phyloP scores from a whole-genome alignment of 2,329 filamentous ascomycete species.

The Trichoderma sp. region DNA sequence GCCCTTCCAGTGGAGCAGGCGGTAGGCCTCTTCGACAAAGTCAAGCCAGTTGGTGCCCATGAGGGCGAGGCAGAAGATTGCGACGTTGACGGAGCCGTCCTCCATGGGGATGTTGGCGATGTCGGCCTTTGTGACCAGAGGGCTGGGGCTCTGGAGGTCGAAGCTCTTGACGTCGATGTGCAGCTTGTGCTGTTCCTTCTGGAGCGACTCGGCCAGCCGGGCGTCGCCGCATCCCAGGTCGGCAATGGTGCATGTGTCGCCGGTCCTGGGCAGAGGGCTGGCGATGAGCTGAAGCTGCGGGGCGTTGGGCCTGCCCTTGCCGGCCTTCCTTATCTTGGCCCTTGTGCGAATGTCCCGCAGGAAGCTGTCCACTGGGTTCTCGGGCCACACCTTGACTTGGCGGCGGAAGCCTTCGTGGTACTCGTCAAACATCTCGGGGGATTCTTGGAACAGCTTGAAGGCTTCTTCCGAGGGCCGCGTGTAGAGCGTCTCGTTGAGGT shows the following conservation, averaged over 20 bases:
- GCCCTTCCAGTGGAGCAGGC: slow-evolving; percentile 86
- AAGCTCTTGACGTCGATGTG: slow-evolving; percentile 77
- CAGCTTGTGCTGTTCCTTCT: slow-evolving; percentile 61
- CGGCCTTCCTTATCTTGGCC: slow-evolving; percentile 50
- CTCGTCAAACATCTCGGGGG: slow-evolving; percentile 91
- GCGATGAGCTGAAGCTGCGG: slow-evolving; percentile 29
- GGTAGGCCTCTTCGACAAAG: slow-evolving; percentile 94
- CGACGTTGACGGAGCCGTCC: slow-evolving; percentile 76
- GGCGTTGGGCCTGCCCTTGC: slow-evolving; percentile 32
- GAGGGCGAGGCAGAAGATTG: slow-evolving; percentile 91
- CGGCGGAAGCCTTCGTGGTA: slow-evolving; percentile 96
- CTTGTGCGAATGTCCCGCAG: slow-evolving; percentile 67
- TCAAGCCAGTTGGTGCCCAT: slow-evolving; percentile 99
- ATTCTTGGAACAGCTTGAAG: slow-evolving; percentile 76
- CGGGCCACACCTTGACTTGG: slow-evolving; percentile 93
- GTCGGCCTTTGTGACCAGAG: slow-evolving; percentile 82
- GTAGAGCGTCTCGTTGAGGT: slow-evolving; percentile 95
- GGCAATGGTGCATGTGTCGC: slow-evolving; percentile 73
- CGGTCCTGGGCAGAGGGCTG: slow-evolving; percentile 66
- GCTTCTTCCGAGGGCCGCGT: slow-evolving; percentile 83
- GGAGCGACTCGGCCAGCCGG: slow-evolving; percentile 68
- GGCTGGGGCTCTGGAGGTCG: slow-evolving; percentile 76
- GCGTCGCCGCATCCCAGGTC: slow-evolving; percentile 95
- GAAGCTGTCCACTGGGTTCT: slow-evolving; percentile 91
- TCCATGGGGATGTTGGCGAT: slow-evolving; percentile 78